These are phyloP conservation scores for Volvox carteri DNA, from an alignment of 163 green algal genomes.

Conservation along the genomic window DNA sequence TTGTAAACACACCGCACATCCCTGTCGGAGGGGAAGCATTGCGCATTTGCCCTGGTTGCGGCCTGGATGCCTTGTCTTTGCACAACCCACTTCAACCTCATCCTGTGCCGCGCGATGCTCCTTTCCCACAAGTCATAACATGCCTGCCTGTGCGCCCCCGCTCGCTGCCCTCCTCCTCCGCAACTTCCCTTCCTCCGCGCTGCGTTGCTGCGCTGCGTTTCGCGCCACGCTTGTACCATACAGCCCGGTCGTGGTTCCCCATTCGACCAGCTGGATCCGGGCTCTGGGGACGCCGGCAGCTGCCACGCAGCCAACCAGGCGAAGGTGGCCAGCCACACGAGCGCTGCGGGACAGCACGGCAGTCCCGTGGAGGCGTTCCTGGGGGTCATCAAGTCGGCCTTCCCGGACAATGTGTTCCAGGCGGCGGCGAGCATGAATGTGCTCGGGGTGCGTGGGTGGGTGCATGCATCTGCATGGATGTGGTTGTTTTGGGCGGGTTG, in stretches of 20 bases:
- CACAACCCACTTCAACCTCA: too few relatives aligned
- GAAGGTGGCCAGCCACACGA: conserved; percentile 27
- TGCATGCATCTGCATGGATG: background rate
- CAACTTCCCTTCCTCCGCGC: too few relatives aligned
- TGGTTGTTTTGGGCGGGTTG: background rate
- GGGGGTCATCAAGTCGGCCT: conserved; percentile 56
- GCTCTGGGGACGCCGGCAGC: background rate
- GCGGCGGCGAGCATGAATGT: conserved; percentile 79
- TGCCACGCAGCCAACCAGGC: conserved; percentile 41
- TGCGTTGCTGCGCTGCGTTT: background rate
- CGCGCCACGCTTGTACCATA: background rate
- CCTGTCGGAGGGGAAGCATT: too few relatives aligned
- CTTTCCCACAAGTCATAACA: too few relatives aligned
- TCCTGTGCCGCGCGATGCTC: too few relatives aligned
- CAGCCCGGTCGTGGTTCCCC: conserved; percentile 42
- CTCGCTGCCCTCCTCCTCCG: too few relatives aligned
- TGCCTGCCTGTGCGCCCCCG: too few relatives aligned
- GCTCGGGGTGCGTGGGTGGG: conserved; percentile 57
- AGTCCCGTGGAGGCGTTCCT: conserved; percentile 70
- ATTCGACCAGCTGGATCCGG: conserved; percentile 23
- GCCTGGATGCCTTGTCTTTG: too few relatives aligned
- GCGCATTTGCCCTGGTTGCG: too few relatives aligned
- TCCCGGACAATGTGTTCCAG: conserved; percentile 74
- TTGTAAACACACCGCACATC: too few relatives aligned
- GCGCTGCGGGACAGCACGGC: background rate